Percentiles rank a stretch among this genome's conserved stretches.
Conservation (phyloP, 2,329 filamentous ascomycete species). For the Colletotrichum liriopes region DNA sequence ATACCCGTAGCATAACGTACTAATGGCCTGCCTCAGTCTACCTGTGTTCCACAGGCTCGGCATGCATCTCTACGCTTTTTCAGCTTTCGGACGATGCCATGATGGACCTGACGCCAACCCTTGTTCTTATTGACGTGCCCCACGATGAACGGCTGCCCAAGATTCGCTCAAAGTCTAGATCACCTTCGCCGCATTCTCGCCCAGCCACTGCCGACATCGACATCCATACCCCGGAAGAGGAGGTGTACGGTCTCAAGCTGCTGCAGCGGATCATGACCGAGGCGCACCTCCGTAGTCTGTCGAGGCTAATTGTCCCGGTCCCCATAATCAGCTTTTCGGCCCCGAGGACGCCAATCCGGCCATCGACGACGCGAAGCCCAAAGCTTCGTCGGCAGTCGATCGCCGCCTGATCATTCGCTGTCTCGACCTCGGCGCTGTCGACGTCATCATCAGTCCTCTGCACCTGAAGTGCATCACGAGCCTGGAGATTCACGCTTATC, state of each 20-base stretch:
- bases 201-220: constrained; percentile 54
- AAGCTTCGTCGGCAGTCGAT: constrained; percentile 52
- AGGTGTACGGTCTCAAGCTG: constrained; percentile 69
- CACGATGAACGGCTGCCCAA: constrained; percentile 63
- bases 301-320: constrained; percentile 71
- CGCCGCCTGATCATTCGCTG: constrained; percentile 75
- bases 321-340: constrained; percentile 65
- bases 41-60: constrained; percentile 67
- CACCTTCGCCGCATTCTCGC: constrained; percentile 62
- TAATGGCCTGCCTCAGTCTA: constrained; percentile 59
- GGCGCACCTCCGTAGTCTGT: constrained; percentile 69
- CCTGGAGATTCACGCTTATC: constrained; percentile 87
- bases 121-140: constrained; percentile 72
- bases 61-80: constrained; percentile 69
- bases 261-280: constrained; percentile 72
- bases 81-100: constrained; percentile 68
- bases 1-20: not conserved
- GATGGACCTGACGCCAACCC: constrained; percentile 68
- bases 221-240: constrained; percentile 61
- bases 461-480: constrained; percentile 81
- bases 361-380: constrained; percentile 20
- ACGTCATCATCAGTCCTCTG: constrained; percentile 87
- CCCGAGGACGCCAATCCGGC: constrained; percentile 49
- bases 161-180: constrained; percentile 54
- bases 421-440: constrained; percentile 87